These are phyloP conservation scores for Amoebophrya sp. DNA, from an alignment of 169 alveolate genomes.

Conservation along the genomic window DNA sequence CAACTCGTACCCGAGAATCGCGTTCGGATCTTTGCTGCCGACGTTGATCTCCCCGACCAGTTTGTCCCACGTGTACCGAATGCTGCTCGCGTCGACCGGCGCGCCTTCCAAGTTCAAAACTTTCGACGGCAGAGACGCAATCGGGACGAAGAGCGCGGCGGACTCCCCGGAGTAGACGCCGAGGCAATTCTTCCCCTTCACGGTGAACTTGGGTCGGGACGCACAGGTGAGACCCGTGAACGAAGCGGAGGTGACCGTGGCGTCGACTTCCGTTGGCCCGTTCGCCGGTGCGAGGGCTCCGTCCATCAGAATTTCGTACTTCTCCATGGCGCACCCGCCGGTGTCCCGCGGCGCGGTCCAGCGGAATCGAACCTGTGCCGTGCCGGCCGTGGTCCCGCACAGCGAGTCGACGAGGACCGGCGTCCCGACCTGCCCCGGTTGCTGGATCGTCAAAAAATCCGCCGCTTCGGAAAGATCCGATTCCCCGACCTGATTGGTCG, in stretches of 20 bases:
- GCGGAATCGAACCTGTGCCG: slow-evolving; percentile 26
- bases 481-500: slow-evolving; percentile 32
- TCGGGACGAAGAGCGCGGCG: slow-evolving; percentile 28
- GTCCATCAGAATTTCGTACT: slow-evolving; percentile 23
- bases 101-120: not conserved
- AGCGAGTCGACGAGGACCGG: slow-evolving; percentile 2
- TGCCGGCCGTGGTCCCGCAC: not conserved
- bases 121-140: not conserved
- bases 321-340: slow-evolving; percentile 40
- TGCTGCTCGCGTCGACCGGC: slow-evolving; percentile 7
- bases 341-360: slow-evolving; percentile 32
- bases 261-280: not conserved
- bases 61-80: slow-evolving; percentile 32
- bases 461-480: slow-evolving; percentile 25
- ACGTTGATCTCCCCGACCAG: not conserved
- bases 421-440: slow-evolving; percentile 30
- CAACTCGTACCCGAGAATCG: slow-evolving; percentile 38
- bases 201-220: slow-evolving; percentile 9
- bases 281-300: not conserved
- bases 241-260: not conserved
- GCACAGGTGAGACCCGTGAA: slow-evolving; percentile 1
- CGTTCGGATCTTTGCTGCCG: not conserved
- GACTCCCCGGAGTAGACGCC: not conserved
- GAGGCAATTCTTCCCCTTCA: slow-evolving; percentile 24
- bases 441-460: slow-evolving; percentile 22